phyloP scores from a whole-genome alignment of 1,284 basidiomycete genomes.

The Dichomitus squalens region DNA sequence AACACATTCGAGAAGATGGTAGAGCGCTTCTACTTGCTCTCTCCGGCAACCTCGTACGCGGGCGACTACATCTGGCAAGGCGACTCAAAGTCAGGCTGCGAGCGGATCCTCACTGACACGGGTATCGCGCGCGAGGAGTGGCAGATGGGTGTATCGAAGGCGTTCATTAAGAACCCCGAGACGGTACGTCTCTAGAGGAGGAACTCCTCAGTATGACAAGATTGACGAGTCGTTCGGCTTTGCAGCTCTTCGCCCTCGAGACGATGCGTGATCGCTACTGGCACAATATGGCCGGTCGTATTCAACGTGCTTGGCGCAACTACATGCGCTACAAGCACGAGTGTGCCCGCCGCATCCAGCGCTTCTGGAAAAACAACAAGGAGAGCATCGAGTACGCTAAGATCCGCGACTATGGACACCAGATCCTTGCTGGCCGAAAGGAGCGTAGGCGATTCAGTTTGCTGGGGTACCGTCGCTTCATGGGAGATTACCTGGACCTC shows the following conservation, averaged over 20 bases:
- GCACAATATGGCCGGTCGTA: conserved; percentile 99
- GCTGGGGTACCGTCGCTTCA: conserved; percentile 92
- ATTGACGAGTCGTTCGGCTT: neutral
- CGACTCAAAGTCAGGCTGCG: conserved; percentile 89
- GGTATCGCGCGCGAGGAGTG: conserved; percentile 97
- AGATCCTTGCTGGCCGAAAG: conserved; percentile 89
- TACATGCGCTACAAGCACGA: conserved; percentile 96
- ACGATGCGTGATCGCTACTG: conserved; percentile 99
- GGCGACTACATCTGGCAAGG: conserved; percentile 99
- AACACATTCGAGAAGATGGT: conserved; percentile 99
- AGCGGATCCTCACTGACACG: conserved; percentile 92
- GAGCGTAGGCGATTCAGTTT: conserved; percentile 94
- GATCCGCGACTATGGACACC: conserved; percentile 92
- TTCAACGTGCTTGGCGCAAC: conserved; percentile 96
- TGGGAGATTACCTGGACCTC: conserved; percentile 96
- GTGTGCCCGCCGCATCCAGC: conserved; percentile 92
- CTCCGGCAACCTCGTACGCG: conserved; percentile 94
- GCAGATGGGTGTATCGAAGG: conserved; percentile 99
- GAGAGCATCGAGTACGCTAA: conserved; percentile 89
- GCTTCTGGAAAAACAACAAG: conserved; percentile 99
- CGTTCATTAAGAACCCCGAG: conserved; percentile 99
- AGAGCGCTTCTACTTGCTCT: conserved; percentile 95
- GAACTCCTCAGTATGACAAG: neutral
- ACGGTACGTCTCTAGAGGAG: conserved; percentile 76
- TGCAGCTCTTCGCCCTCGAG: conserved; percentile 93